Conservation (phyloP, 2,329 filamentous ascomycete genomes). For the Gaeumannomyces tritici region DNA sequence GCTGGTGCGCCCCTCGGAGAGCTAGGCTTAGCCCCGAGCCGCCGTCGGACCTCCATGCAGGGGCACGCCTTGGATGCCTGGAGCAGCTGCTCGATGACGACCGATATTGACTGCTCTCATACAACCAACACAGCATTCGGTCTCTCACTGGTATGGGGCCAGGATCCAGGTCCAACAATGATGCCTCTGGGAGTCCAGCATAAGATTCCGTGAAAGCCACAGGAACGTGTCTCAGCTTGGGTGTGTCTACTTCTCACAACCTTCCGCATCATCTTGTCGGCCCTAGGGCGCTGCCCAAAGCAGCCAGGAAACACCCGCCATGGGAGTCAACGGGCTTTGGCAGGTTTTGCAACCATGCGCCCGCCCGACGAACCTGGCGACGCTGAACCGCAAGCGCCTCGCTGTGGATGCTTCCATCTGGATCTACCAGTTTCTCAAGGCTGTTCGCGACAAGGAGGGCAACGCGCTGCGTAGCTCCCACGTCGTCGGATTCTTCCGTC, state of each 20-base stretch:
- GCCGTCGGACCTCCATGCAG: background rate
- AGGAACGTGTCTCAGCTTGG: background rate
- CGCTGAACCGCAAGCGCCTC: conserved; percentile 89
- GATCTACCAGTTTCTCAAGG: conserved; percentile 99
- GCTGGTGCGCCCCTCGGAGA: too few relatives aligned
- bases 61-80: background rate
- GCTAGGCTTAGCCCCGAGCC: background rate
- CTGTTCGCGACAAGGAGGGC: conserved; percentile 95
- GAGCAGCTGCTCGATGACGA: background rate
- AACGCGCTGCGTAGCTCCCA: conserved; percentile 94
- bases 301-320: conserved; percentile 28
- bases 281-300: background rate
- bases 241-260: background rate
- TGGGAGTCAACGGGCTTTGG: conserved; percentile 99
- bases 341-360: conserved; percentile 91
- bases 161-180: background rate
- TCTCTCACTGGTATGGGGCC: background rate
- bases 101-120: background rate
- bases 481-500: conserved; percentile 93
- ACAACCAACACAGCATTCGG: background rate
- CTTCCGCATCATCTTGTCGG: background rate
- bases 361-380: conserved; percentile 90
- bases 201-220: background rate
- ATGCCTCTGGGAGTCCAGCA: background rate
- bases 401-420: conserved; percentile 98